Evolutionary conservation across 371 early-diverging fungal species (phyloP), one percentile per base, ranked within the genome.

Genomic region (Syncephalis plumigaleata): DNA sequence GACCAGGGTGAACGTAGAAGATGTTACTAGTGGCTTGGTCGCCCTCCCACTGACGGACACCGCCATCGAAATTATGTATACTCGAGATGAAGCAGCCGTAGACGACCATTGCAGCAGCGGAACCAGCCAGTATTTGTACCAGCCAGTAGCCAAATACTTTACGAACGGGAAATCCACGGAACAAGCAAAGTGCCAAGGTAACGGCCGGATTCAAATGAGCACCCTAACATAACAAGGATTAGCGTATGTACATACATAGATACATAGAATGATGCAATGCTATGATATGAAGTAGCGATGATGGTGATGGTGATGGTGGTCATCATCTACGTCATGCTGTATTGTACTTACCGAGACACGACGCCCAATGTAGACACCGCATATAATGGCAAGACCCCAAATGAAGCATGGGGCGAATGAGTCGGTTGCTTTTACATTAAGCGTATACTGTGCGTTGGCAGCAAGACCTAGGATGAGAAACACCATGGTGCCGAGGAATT

Each of bases 171-270:
- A 87, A 75, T 3, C 72, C 71, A 18, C 80, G 66, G 58, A 73
- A 81, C n/a, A 71, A 58, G 44, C 74, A 78, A 50, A 79, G 69
- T 9, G 79, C 66, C 3, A 84, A 49, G 0, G 85, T 75, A 38
- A 87, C 76, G 3, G 83, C 84, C 15, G 87, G 87, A 53, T 87
- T 87, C 44, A 87, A 64, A 58, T 84, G 84, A 21, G 69, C 87
- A 25, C 85, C 85, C 24, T 38, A 22, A 20, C 4, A 2, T 7
- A 43, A 4, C 18, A 11, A 22, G 22, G n/a, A n/a, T n/a, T n/a
- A n/a, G n/a, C n/a, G n/a, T n/a, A n/a, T n/a, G n/a, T n/a, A n/a
- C n/a, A n/a, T n/a, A n/a, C n/a, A n/a, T n/a, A n/a, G n/a, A n/a
- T n/a, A n/a, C n/a, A n/a, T n/a, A n/a, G n/a, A n/a, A n/a, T n/a